A percentile compares a stretch with the other conserved stretches of the same genome.
phyloP scores from a whole-genome alignment of 805 yeast genomes.

The Suhomyces pyralidae region DNA sequence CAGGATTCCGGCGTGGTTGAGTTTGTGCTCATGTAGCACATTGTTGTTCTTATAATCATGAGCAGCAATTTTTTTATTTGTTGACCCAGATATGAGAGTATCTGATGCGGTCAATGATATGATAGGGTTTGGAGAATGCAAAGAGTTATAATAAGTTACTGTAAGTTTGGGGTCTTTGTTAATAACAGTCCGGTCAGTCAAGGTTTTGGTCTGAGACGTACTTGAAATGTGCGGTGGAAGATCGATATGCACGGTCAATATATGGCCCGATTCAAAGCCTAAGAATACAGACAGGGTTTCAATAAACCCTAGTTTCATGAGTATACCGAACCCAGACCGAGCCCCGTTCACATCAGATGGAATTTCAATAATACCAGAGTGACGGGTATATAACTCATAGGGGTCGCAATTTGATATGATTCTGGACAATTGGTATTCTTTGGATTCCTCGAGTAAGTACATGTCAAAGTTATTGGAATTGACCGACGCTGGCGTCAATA shows the following conservation, averaged over 20 bases:
- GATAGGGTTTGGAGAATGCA: slow-evolving; percentile 56
- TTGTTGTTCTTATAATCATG: slow-evolving; percentile 15
- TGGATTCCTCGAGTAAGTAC: slow-evolving; percentile 28
- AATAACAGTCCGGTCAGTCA: slow-evolving; percentile 13
- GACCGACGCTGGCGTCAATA: slow-evolving; percentile 61
- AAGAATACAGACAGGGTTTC: slow-evolving; percentile 32
- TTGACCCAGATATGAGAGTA: slow-evolving; percentile 44
- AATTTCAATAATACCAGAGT: background rate
- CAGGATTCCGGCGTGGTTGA: slow-evolving; percentile 14
- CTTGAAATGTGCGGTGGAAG: background rate
- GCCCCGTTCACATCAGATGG: background rate
- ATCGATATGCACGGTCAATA: slow-evolving; percentile 25
- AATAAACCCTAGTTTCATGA: slow-evolving; percentile 55
- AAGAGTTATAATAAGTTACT: slow-evolving; percentile 20
- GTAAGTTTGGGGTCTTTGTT: slow-evolving; percentile 23
- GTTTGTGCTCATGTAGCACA: background rate
- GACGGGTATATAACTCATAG: slow-evolving; percentile 31
- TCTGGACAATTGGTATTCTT: slow-evolving; percentile 3
- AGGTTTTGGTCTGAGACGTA: background rate
- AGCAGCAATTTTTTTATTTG: slow-evolving; percentile 40
- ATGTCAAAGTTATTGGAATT: slow-evolving; percentile 66
- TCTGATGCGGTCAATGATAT: slow-evolving; percentile 37
- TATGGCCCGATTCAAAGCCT: slow-evolving; percentile 76
- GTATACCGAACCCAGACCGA: slow-evolving; percentile 55
- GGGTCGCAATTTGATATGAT: slow-evolving; percentile 13